Base-by-base conservation (phyloP, 306 rosid species). In the Cucurbita argyrosperma region DNA sequence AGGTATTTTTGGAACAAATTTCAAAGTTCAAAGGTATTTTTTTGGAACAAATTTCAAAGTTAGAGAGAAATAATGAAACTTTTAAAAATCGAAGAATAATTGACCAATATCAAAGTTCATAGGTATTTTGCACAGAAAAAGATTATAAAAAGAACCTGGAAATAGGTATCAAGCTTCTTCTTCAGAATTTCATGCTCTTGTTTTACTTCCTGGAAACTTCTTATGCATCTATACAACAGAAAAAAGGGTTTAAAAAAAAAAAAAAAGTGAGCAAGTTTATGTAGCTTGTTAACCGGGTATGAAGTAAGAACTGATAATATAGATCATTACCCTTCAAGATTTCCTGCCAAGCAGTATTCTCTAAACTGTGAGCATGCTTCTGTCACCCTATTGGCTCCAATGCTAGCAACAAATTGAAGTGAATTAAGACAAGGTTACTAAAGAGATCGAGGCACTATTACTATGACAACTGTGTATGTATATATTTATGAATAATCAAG, bases 371-470 rank as follows among this genome's bases (percentile, higher is more conserved):
- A 76, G 78, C 95, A 88, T 76, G 83, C 90, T 56, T 53, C 79
- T 77, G 77, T 87, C 84, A 90, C 96, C 83, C 80, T 90, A 69
- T 84, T 84, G 51, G 96, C 96, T 81, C 96, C 96, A 38, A 90
- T 90, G 78, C 96, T 88, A 83, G 64, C 35, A 37, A 18, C 26
- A 59, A 79, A 56, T 45, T 19, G 16, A 39, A 75, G 60, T 52
- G 67, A 49, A 63, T 49, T 74, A 39, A 50, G 53, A 19, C 55
- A 68, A 68, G 40, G 13, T 68, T 68, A n/a, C 45, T 15, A 35
- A 37, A 42, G 11, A 11, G 71, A 30, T 26, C 10, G 26, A 39
- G 26, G n/a, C 46, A 16, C 69, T 63, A 39, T 53, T 53, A 16
- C 62, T 57, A 23, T 23, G 62, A 23, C 26, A 26, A 26, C 26